Evolutionary conservation across 1,284 basidiomycete species (phyloP), one percentile per base, ranked within the genome.

Genomic region (Coniferiporia weirii): DNA sequence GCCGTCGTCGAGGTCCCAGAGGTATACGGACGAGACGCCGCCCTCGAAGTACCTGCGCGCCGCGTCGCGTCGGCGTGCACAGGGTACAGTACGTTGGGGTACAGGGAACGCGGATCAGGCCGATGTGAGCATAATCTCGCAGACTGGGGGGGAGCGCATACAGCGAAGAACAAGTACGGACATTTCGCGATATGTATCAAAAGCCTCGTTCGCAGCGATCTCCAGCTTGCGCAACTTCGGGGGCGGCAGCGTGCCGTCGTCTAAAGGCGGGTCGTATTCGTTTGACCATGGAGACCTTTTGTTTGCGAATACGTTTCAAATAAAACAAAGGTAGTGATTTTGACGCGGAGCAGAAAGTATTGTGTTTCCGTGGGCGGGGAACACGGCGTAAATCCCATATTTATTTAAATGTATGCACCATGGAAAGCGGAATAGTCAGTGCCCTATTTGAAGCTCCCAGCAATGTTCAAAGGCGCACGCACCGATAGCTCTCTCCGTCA

Each of bases 141-240:
- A 9, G 32, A 27, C 19, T 46, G 12, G 36, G 27, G 22, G 10
- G 36, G 35, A 22, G 10, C 9, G 48, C 20, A 32, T 36, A 22
- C 9, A 40, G 34, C 15, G 35, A 20, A 22, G 8, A 22, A 10
- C 27, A 40, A 12, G 43, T n/a, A 67, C 80, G 65, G 71, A 95
- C 93, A 98, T 85, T 73, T 98, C 95, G 49, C 95, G 85, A 72
- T 99, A 99, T 1, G 94, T 95, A 70, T 98, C 95, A 68, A 99
- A 99, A 1, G 95, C 95, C 64, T 95, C 91, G 69, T 99, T 99
- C 45, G 96, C 91, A 20, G 88, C 79, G 61, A 96, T 85, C 74
- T 99, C 97, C 35, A 99, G 79, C 68, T 95, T 91, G 57, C 97
- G 83, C 60, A 99, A 81, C 66, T 89, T 91, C 3, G 86, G 74